These are phyloP conservation scores for Euphrasia confusa DNA, from an alignment of 257 asterid genomes.

Conservation along the genomic window DNA sequence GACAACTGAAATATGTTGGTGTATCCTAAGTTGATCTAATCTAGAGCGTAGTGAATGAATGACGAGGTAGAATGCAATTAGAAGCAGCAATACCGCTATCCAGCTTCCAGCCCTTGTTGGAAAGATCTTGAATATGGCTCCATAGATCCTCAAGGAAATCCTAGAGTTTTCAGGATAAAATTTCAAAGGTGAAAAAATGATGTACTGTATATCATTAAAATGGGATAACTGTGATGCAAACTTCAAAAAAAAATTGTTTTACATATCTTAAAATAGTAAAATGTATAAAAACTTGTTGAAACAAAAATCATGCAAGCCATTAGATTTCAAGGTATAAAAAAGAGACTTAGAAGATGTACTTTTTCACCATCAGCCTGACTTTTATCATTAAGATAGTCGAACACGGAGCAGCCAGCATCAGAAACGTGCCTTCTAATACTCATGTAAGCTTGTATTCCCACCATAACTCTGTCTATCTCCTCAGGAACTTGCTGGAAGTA, in stretches of 20 bases:
- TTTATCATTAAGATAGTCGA: slow-evolving; percentile 53
- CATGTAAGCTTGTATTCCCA: slow-evolving; percentile 88
- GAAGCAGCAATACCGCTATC: slow-evolving; percentile 67
- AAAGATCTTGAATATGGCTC: slow-evolving; percentile 84
- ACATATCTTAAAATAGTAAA: background rate
- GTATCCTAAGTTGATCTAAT: slow-evolving; percentile 10
- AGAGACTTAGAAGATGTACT: slow-evolving; percentile 36
- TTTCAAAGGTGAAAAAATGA: slow-evolving; percentile 13
- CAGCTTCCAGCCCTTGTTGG: slow-evolving; percentile 89
- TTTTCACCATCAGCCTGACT: slow-evolving; percentile 50
- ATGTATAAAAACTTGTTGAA: background rate
- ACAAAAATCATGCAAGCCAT: background rate
- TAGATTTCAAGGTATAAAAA: slow-evolving; percentile 8
- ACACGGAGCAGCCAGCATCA: slow-evolving; percentile 65
- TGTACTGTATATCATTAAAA: background rate
- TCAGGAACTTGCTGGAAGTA: slow-evolving; percentile 90
- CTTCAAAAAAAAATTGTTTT: background rate
- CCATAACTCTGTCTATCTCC: slow-evolving; percentile 93
- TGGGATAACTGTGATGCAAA: background rate
- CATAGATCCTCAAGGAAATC: slow-evolving; percentile 94
- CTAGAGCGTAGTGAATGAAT: slow-evolving; percentile 21
- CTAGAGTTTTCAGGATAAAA: slow-evolving; percentile 32
- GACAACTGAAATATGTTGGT: slow-evolving; percentile 5
- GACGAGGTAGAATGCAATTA: slow-evolving; percentile 18
- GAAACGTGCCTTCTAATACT: slow-evolving; percentile 85